Conservation (phyloP, 179 eudicot genomes). For the Carnegiea gigantea region DNA sequence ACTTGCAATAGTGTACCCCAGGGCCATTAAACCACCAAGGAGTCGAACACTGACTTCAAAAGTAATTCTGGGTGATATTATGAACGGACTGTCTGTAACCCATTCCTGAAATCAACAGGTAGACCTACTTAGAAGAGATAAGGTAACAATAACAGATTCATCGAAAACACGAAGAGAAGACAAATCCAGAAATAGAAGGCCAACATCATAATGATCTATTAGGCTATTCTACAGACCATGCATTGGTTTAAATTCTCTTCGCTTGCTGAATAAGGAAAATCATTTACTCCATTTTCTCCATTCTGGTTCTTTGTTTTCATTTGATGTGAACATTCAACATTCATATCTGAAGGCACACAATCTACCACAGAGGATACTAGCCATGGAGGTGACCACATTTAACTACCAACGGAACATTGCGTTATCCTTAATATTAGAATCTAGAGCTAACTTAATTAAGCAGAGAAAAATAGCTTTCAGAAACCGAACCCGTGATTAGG, state of each 20-base stretch:
- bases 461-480: too few species aligned
- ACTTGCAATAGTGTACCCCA: slow-evolving; percentile 92
- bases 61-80: slow-evolving; percentile 93
- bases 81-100: slow-evolving; percentile 94
- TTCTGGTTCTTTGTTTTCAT: neutral
- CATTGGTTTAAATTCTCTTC: neutral
- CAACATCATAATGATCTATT: neutral
- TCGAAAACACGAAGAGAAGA: neutral
- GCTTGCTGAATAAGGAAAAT: neutral
- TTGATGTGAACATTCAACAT: neutral
- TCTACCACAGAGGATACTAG: too few species aligned
- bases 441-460: neutral
- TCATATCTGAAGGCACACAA: neutral
- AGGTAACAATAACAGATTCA: neutral
- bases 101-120: slow-evolving; percentile 74
- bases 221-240: neutral
- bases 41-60: slow-evolving; percentile 98
- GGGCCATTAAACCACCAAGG: slow-evolving; percentile 95
- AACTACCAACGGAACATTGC: neutral
- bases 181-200: neutral
- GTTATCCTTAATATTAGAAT: neutral
- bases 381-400: neutral
- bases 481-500: too few species aligned
- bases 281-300: neutral
- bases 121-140: slow-evolving; percentile 7